Evolutionary conservation across 2,329 filamentous ascomycete genomes (phyloP).

Genomic region (Simplicillium aogashimaense): DNA sequence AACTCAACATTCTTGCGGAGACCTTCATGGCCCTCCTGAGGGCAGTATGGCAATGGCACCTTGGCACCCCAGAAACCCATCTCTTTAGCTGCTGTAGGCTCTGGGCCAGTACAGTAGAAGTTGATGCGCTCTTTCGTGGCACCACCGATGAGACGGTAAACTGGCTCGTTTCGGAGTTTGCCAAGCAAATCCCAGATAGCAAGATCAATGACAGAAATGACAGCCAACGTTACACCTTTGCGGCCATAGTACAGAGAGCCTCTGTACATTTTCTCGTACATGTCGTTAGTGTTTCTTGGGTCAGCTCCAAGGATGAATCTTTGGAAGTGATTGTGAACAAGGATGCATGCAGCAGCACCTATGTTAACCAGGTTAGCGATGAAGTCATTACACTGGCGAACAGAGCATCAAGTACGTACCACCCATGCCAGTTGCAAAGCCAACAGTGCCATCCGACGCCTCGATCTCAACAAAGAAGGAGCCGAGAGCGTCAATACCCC

Average conservation of each 20-base stretch:
- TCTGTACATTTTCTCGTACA: slow-evolving; percentile 96
- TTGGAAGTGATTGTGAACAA: slow-evolving; percentile 87
- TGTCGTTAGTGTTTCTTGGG: slow-evolving; percentile 78
- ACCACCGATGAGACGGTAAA: slow-evolving; percentile 89
- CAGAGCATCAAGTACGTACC: slow-evolving; percentile 30
- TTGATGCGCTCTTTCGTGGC: slow-evolving; percentile 74
- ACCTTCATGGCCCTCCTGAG: slow-evolving; percentile 74
- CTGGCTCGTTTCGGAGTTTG: slow-evolving; percentile 84
- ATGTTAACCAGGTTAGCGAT: slow-evolving; percentile 1
- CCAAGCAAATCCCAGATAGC: slow-evolving; percentile 88
- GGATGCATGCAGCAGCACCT: slow-evolving; percentile 86
- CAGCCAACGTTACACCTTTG: slow-evolving; percentile 80
- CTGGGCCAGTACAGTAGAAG: slow-evolving; percentile 92
- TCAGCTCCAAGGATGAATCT: slow-evolving; percentile 84
- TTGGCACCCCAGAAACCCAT: slow-evolving; percentile 92
- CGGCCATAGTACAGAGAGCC: slow-evolving; percentile 94
- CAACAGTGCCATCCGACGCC: slow-evolving; percentile 81
- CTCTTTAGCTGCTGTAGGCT: slow-evolving; percentile 66
- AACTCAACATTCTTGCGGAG: slow-evolving; percentile 86
- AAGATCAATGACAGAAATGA: slow-evolving; percentile 90
- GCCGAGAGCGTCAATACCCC: slow-evolving; percentile 91
- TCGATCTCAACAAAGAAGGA: slow-evolving; percentile 89
- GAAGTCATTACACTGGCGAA: background rate
- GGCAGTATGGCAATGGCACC: slow-evolving; percentile 80
- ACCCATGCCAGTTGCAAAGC: slow-evolving; percentile 89